Percentiles rank a stretch among this genome's conserved stretches.
These are phyloP conservation scores for Diutina mesorugosa DNA, from an alignment of 1,139 yeast species.

Conservation along the genomic window DNA sequence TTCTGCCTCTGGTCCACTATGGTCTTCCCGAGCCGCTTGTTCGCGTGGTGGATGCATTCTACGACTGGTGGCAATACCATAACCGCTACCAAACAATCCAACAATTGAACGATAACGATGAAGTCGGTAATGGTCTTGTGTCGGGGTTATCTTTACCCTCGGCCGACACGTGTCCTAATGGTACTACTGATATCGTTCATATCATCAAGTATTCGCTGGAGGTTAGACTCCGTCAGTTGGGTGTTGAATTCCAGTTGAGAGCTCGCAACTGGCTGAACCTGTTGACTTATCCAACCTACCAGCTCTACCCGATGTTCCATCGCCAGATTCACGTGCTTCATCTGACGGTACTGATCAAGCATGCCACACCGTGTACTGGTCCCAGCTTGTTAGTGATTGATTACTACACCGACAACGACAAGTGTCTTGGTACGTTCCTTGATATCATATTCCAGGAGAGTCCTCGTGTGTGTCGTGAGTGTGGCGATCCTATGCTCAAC, in stretches of 20 bases:
- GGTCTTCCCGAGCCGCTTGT: neutral
- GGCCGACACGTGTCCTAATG: neutral
- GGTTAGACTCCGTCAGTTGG: neutral
- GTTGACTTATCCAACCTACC: slow-evolving; percentile 25
- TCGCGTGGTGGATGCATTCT: neutral
- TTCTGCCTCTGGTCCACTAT: neutral
- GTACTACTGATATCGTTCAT: neutral
- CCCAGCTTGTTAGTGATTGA: slow-evolving; percentile 77
- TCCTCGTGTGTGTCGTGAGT: slow-evolving; percentile 58
- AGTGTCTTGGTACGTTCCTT: slow-evolving; percentile 77
- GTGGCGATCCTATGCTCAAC: slow-evolving; percentile 58
- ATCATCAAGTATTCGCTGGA: neutral
- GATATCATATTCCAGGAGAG: slow-evolving; percentile 72
- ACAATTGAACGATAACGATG: neutral
- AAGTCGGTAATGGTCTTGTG: neutral
- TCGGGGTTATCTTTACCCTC: neutral
- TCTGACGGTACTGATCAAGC: slow-evolving; percentile 71
- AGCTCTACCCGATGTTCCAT: slow-evolving; percentile 42
- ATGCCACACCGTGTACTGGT: slow-evolving; percentile 87
- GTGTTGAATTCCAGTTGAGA: slow-evolving; percentile 17
- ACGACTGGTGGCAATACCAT: neutral
- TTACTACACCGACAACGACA: slow-evolving; percentile 84
- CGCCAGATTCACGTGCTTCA: slow-evolving; percentile 69
- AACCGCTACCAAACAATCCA: neutral
- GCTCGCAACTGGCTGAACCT: slow-evolving; percentile 29